Evolutionary conservation across 169 alveolate genomes (phyloP), one percentile per base, ranked within the genome.

Genomic region (Plasmodium sp.): DNA sequence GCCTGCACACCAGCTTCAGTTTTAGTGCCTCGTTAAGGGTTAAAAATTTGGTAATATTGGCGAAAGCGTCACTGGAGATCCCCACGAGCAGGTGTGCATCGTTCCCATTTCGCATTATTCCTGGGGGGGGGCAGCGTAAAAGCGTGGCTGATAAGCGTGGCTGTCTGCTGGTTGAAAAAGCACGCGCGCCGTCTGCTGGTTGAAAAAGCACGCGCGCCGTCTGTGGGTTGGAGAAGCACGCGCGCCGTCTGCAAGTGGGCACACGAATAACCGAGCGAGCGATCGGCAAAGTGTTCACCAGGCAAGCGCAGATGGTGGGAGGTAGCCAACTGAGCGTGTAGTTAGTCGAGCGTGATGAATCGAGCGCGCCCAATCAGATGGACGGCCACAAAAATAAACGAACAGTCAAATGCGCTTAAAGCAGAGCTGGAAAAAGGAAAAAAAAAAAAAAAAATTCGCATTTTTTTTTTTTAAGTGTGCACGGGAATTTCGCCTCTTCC

Each of bases 21-120:
- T 84, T 84, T 62, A 84, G 77, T 5, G 85, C 22, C 79, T 84
- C 93, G 43, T 84, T 84, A 6, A 84, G 31, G 33, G 93, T 73
- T 48, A 84, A 84, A 73, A 45, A 84, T 84, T 84, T 84, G 34
- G 39, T 74, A 16, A 84, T 48, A 27, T 74, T 84, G 39, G 48
- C 41, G 74, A 84, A 84, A 9, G 62, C 72, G n/a, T 74, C 93
- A 34, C 62, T 33, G 27, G 84, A 84, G 48, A 84, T 4, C 2
- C 80, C 43, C 39, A 74, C 62, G 45, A 84, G 77, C 77, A 62
- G 85, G 16, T 27, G 34, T 45, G 36, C 27, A 51, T 74, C 67
- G 54, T 84, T 84, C 58, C 80, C 84, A 5, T 51, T 51, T 51
- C 27, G 79, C 93, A 84, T 84, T 51, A 51, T 84, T 73, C 51